These are phyloP conservation scores for Solanum aculeatissimum DNA, from an alignment of 305 asterid genomes.

Conservation along the genomic window DNA sequence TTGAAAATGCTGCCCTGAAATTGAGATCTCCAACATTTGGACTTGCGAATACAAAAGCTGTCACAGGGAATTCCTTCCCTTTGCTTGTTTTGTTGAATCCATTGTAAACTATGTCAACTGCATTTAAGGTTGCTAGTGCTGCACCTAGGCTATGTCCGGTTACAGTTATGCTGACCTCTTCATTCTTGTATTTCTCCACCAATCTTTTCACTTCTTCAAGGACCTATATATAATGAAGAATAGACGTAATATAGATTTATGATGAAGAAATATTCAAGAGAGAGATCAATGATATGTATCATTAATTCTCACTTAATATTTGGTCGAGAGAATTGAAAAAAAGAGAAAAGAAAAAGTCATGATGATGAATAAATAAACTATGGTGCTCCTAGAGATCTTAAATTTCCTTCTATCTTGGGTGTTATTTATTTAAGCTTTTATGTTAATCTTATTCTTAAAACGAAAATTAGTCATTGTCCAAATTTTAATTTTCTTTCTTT, in stretches of 20 bases:
- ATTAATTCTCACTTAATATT: not conserved
- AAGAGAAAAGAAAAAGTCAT: not conserved
- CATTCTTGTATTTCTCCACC: constrained; percentile 50
- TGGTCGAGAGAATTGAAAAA: not conserved
- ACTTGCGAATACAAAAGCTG: too few relatives aligned
- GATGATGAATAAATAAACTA: not conserved
- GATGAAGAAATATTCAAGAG: not conserved
- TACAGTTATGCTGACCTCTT: constrained; percentile 55
- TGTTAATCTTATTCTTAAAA: not conserved
- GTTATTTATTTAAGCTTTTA: not conserved
- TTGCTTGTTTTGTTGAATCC: constrained; percentile 24
- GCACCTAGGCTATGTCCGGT: constrained; percentile 89
- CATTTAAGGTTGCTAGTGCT: constrained; percentile 52
- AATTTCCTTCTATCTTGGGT: not conserved
- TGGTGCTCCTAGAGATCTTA: not conserved
- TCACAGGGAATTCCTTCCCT: constrained; percentile 27
- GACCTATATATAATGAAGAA: constrained; percentile 23
- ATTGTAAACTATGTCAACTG: constrained; percentile 46
- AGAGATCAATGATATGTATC: not conserved
- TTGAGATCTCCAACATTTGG: constrained; percentile 31
- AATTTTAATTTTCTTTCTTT: not conserved
- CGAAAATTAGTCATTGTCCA: not conserved
- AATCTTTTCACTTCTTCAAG: constrained; percentile 43
- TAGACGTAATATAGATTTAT: not conserved
- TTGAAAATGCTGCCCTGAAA: constrained; percentile 7